Evolutionary conservation across 129 eudicot species (phyloP).

Genomic region (Pittosporum tobira): DNA sequence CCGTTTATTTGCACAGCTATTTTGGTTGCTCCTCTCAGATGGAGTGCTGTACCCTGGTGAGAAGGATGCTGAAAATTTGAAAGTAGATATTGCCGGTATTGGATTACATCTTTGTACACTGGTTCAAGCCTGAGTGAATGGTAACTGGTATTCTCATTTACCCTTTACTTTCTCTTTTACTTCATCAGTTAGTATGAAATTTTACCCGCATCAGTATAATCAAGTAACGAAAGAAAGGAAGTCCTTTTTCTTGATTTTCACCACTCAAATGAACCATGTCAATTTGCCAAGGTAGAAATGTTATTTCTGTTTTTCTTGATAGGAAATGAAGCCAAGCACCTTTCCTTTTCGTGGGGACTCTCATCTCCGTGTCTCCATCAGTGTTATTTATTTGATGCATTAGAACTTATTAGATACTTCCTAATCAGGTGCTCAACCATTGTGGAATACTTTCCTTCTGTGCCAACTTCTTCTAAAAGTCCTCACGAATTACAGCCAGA

Average conservation of each 20-base stretch:
- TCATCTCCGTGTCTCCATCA: too few species aligned
- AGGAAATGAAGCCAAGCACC: background rate
- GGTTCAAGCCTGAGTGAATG: constrained; percentile 85
- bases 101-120: constrained; percentile 80
- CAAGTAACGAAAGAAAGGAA: background rate
- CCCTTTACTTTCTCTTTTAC: constrained; percentile 17
- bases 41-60: constrained; percentile 79
- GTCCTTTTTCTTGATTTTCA: background rate
- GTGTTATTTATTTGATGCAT: too few species aligned
- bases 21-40: constrained; percentile 86
- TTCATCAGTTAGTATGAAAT: background rate
- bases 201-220: background rate
- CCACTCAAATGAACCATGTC: background rate
- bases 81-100: constrained; percentile 81
- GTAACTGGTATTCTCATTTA: constrained; percentile 60
- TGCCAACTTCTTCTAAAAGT: constrained; percentile 44
- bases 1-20: constrained; percentile 80
- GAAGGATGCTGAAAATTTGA: constrained; percentile 58
- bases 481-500: constrained; percentile 51
- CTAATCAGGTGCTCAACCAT: constrained; percentile 75
- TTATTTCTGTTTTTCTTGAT: background rate
- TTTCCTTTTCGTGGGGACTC: constrained; percentile 13
- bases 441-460: constrained; percentile 73
- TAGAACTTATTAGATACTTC: background rate
- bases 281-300: background rate